Evolutionary conservation across 768 basidiomycete genomes (phyloP), one percentile per base, ranked within the genome.

Genomic region (Rhodotorula kratochvilovae): DNA sequence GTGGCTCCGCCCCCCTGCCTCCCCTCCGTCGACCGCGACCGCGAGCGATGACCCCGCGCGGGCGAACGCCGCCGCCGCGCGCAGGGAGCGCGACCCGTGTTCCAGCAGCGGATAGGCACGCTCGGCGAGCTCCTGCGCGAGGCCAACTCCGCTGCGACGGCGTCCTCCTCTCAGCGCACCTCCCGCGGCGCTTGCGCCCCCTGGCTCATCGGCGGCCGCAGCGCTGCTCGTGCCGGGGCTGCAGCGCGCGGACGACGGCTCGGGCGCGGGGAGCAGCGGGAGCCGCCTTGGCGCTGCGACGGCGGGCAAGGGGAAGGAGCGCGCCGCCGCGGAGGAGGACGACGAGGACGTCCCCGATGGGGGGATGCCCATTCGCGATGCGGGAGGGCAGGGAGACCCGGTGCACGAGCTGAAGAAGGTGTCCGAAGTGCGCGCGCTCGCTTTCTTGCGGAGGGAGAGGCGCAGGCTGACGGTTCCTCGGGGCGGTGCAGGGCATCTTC

Each of bases 351-450:
- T 55, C 36, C 43, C 53, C 13, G 69, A 66, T n/a, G 69, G 60
- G 1, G 69, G 64, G n/a, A 59, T 59, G 36, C 42, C 35, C 6
- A 54, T 63, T 3, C 53, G 63, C 10, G 70, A 57, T 3, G 48
- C 33, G n/a, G 66, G 53, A 2, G 70, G 43, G 0, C 65, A 67
- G 33, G 50, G 29, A 16, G 61, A 63, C 16, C 27, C 36, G 4
- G 48, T 45, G 33, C 56, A 63, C 15, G 70, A 71, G 57, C 54
- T 71, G 17, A 67, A 67, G 25, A 71, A 67, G 57, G 57, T 71
- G 25, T 62, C 60, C 31, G 70, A 71, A 66, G 70, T 71, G 31
- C 53, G 64, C 17, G 23, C 19, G 21, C 29, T 19, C 29, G 48
- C 25, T 43, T 29, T 25, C 48, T 25, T 15, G 16, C 2, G 45